Percentiles rank a stretch among this genome's conserved stretches.
Evolutionary conservation across 768 basidiomycete genomes (phyloP).

Genomic region (Panus rudis): DNA sequence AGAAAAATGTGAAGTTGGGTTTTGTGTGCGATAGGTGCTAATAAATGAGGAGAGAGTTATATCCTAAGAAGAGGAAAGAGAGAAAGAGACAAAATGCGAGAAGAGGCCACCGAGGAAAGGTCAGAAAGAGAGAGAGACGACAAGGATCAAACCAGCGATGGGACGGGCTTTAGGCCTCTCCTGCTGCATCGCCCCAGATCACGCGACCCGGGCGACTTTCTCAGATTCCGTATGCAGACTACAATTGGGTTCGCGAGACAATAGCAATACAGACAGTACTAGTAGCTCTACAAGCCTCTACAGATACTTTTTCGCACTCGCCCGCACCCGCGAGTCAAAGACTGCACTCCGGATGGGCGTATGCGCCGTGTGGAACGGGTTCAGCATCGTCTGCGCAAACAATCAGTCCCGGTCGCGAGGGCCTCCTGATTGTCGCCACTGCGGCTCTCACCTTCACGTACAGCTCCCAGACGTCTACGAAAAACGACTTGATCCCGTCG

Average conservation of each 20-base stretch:
- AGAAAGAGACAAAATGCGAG: slow-evolving; percentile 27
- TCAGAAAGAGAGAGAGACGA: slow-evolving; percentile 23
- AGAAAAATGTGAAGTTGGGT: slow-evolving; percentile 11
- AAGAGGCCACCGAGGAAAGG: slow-evolving; percentile 23
- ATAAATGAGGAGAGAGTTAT: slow-evolving; percentile 26
- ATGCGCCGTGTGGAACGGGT: slow-evolving; percentile 95
- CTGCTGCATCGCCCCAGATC: slow-evolving; percentile 15
- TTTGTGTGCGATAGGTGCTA: slow-evolving; percentile 15
- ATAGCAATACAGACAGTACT: neutral
- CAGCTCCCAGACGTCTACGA: slow-evolving; percentile 93
- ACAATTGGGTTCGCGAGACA: neutral
- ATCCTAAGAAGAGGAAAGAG: slow-evolving; percentile 22
- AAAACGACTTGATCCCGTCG: slow-evolving; percentile 90
- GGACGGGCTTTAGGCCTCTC: slow-evolving; percentile 16
- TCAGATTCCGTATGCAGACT: neutral
- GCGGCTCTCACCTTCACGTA: slow-evolving; percentile 77
- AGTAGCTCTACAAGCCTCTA: slow-evolving; percentile 18
- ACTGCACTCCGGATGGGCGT: slow-evolving; percentile 68
- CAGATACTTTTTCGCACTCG: slow-evolving; percentile 82
- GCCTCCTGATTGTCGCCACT: slow-evolving; percentile 11
- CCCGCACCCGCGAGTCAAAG: slow-evolving; percentile 80
- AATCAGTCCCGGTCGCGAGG: slow-evolving; percentile 8
- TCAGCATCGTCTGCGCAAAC: slow-evolving; percentile 66
- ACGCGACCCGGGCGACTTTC: slow-evolving; percentile 7
- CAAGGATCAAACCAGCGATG: slow-evolving; percentile 14